Evolutionary conservation across 352 stramenopile genomes (phyloP), one percentile per base, ranked within the genome.

Genomic region (Globisporangium carolinianum): DNA sequence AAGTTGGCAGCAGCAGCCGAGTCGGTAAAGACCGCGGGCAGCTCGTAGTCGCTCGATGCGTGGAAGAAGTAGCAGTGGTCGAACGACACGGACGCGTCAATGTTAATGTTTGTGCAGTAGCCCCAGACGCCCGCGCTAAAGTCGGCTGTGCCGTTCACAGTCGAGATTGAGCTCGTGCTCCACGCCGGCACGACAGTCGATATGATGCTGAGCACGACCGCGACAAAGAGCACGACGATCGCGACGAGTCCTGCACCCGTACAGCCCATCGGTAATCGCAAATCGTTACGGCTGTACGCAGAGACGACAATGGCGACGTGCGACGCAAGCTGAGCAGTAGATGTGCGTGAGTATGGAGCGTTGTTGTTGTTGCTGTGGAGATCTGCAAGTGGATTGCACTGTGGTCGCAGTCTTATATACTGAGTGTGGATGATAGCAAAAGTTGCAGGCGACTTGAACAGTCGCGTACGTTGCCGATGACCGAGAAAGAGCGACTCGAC

Each of bases 1-100:
- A 86, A 84, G 53, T 87, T 84, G 53, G 65, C 48, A 53, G 66
- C 60, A 38, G 74, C 63, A 4, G 60, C 56, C n/a, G 63, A 57
- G 58, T 83, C 59, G 5, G 53, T 41, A 41, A 61, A 18, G 36
- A 72, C 35, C 6, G 69, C 62, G 2, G 63, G 61, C 3, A 85
- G 35, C 47, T 89, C 62, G 59, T 77, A 79, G 35, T 83, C 63
- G 64, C 70, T 84, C 1, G 70, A 73, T 11, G 79, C 83, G 62
- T 89, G 74, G 67, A 87, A 89, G 65, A 87, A 75, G 63, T 83
- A 89, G 64, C 79, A 89, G 60, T 80, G 72, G 66, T 89, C 75
- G 39, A 86, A 87, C 45, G 59, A 60, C 36, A 70, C 55, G 45
- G 56, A 67, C 45, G 58, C 50, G 57, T 84, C 76, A 35, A 86